Evolutionary conservation across 176 grass and related monocot genomes (phyloP), one percentile per base, ranked within the genome.

Genomic region (Oryza meyeriana): DNA sequence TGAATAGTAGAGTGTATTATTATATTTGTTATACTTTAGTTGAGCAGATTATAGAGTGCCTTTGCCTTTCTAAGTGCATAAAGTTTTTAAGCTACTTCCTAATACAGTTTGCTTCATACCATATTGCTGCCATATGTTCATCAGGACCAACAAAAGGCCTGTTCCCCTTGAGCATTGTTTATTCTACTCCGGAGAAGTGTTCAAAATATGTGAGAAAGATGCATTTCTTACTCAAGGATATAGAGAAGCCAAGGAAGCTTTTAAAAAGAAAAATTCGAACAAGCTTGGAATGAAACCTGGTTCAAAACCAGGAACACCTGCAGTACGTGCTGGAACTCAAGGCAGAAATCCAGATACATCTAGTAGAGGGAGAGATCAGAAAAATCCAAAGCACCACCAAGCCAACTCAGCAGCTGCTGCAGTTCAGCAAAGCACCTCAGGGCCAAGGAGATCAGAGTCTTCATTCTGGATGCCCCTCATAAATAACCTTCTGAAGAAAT

Each of bases 131-230:
- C 42, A 3, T 78, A 58, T 93, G 26, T 70, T 89, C 42, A 75
- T 33, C 91, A 97, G 94, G 88, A 98, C 92, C 32, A 91, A 71
- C 72, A 93, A 91, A 86, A 87, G 95, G 83, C 95, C 95, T 64
- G 90, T 98, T 81, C 95, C 95, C 7, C 88, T 94, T 79, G 95
- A 98, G 72, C 95, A 98, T 70, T 98, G 95, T 62, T 87, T 98
- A 79, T 98, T 98, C 90, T 98, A 94, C 74, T 88, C 90, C 72
- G 95, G 90, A 77, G 92, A 93, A 61, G 33, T 93, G 75, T 94
- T 86, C 83, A 89, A 90, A 87, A 81, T 98, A 87, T 98, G 95
- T 68, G 88, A 98, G 82, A 91, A 79, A 28, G 95, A 94, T 52
- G 50, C 27, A 17, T 98, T 98, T 86, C 81, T 98, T 83, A 78